Evolutionary conservation across 345 rosid genomes (phyloP), one percentile per base, ranked within the genome.

Genomic region (Limnanthes douglasii): DNA sequence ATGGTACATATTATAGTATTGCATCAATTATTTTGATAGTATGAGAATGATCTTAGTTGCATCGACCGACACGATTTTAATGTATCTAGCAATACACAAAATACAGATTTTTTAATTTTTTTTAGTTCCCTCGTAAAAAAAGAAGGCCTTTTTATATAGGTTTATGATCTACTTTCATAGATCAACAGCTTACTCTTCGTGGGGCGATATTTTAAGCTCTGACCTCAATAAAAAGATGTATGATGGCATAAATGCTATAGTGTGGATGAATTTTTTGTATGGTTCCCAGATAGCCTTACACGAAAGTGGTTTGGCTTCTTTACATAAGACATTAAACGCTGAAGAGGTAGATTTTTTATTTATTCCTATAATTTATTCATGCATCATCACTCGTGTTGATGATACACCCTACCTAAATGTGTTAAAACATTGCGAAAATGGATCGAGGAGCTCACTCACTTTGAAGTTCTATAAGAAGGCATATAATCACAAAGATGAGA

Each of bases 241-340:
- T 44, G 78, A 74, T 54, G 73, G 62, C 5, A 66, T 42, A 48
- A 88, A 88, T 57, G 78, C 74, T 53, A 88, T 95, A 30, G 0
- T 66, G 3, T 88, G 97, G 97, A 83, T 86, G 23, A 95, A 83
- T 27, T 76, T 64, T 59, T 53, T 88, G 29, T 88, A 88, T 53
- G 95, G 97, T 42, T 60, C 94, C 47, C 95, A 88, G 98, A 76
- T 84, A 73, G 95, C 98, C 43, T 39, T 88, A 33, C 84, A 88
- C 53, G 98, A 88, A 66, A 88, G 81, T 46, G 50, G 79, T 42
- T 62, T 88, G 58, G 92, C 98, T 15, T 76, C 90, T 22, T 59
- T 66, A 14, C 59, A 73, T 56, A 74, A 92, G 41, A 88, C 95
- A 18, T 60, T 88, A 56, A 88, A 83, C 55, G 95, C 92, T 4